phyloP scores from a whole-genome alignment of 2,329 filamentous ascomycete genomes.

The Aspergillus fijiensis region DNA sequence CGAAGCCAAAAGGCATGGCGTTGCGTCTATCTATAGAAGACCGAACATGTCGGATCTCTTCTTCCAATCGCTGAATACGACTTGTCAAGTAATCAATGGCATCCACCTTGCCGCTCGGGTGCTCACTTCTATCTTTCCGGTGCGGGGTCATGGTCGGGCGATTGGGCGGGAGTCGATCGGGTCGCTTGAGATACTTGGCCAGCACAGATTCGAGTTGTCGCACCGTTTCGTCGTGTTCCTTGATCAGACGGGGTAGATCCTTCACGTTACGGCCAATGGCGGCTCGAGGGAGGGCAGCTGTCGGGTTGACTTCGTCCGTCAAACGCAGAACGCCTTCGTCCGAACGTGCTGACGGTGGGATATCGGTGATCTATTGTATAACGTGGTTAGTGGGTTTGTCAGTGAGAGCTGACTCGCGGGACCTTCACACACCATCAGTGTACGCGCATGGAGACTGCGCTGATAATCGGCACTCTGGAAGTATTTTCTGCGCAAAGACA shows the following conservation, averaged over 20 bases:
- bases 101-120: conserved; percentile 73
- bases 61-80: conserved; percentile 78
- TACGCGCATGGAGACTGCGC: conserved; percentile 73
- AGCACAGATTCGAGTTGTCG: conserved; percentile 78
- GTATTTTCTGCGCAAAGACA: conserved; percentile 70
- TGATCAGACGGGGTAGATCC: conserved; percentile 79
- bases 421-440: conserved; percentile 51
- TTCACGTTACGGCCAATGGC: conserved; percentile 90
- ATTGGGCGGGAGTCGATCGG: conserved; percentile 71
- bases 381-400: not conserved
- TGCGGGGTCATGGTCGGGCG: conserved; percentile 78
- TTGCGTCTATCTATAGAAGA: conserved; percentile 81
- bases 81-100: conserved; percentile 90
- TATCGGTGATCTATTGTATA: conserved; percentile 67
- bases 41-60: conserved; percentile 80
- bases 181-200: conserved; percentile 87
- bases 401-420: not conserved
- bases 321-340: conserved; percentile 87
- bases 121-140: conserved; percentile 72
- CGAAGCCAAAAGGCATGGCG: conserved; percentile 89
- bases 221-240: conserved; percentile 77
- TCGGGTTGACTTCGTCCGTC: conserved; percentile 76
- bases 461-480: conserved; percentile 88
- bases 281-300: conserved; percentile 73
- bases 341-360: conserved; percentile 71